Evolutionary conservation across 106 monocot species (phyloP), one percentile per base, ranked within the genome.

Genomic region (Apostasia ramifera): DNA sequence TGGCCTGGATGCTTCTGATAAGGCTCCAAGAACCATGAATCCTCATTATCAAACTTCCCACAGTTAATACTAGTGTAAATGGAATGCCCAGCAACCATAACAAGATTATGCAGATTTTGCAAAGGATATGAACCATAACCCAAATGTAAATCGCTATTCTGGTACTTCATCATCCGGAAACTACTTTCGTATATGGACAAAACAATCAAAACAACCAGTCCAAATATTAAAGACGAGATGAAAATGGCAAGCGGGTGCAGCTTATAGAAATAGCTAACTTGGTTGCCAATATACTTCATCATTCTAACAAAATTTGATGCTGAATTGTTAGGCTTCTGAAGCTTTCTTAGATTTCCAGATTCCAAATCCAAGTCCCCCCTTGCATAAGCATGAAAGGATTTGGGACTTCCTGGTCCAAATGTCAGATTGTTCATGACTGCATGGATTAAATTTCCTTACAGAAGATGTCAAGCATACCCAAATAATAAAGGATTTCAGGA

Each of bases 21-120:
- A 15, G 98, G 77, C 68, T 93, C 88, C 74, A 99, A 83, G 66
- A 81, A 86, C 98, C 98, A 99, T 6, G 98, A 99, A 73, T 88
- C 87, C 72, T 99, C 98, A 42, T 47, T 57, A 8, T 99, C 87
- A 55, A 84, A 65, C 76, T 90, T 90, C 53, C 81, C 98, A 70
- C 93, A 99, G 53, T 72, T 90, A 11, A 57, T 81, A 61, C 93
- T 99, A 1, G 87, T 93, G 63, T 90, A 99, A 1, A 99, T 71
- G 11, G 98, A 93, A 83, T 99, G 98, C 49, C 93, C 98, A 4
- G 98, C 98, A 40, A 99, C 93, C 71, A 8, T 26, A 26, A 26
- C 26, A 26, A 26, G 26, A 26, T 26, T 26, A 26, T 26, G 26
- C 26, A 26, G 26, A 26, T 26, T 26, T 26, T 26, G 26, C 26